Conservation (phyloP, 306 rosid genomes). For the Pterocarpus santalinus region DNA sequence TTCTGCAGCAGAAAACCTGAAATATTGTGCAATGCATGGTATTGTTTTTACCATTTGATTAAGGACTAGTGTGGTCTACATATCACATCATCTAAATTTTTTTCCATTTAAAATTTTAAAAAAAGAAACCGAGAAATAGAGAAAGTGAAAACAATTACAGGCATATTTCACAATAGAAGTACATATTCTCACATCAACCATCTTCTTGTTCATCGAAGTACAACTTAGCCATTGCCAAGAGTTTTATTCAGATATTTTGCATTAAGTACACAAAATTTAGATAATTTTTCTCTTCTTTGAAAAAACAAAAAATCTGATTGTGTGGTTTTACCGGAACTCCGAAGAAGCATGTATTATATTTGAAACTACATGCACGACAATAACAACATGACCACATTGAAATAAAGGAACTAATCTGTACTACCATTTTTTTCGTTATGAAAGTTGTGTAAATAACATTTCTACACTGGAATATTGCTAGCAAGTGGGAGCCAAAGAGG, state of each 20-base stretch:
- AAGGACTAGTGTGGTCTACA: not conserved
- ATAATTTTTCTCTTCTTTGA: too few relatives aligned
- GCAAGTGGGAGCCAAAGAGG: conserved; percentile 49
- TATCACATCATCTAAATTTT: not conserved
- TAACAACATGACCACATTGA: conserved; percentile 21
- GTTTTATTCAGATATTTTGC: not conserved
- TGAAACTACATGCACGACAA: conserved; percentile 25
- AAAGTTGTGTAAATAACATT: conserved; percentile 61
- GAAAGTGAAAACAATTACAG: not conserved
- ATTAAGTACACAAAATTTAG: not conserved
- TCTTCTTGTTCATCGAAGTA: too few relatives aligned
- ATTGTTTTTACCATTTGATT: not conserved
- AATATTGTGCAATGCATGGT: not conserved
- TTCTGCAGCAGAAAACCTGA: not conserved
- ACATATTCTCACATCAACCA: too few relatives aligned
- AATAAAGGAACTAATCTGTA: conserved; percentile 60
- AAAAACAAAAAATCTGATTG: not conserved
- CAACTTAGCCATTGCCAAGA: too few relatives aligned
- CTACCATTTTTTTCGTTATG: conserved; percentile 55
- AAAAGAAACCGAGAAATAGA: not conserved
- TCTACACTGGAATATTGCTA: conserved; percentile 55
- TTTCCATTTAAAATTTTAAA: not conserved
- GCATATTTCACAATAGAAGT: too few relatives aligned
- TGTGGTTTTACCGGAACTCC: not conserved
- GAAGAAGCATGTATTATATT: conserved; percentile 20